Evolutionary conservation across 2,329 filamentous ascomycete species (phyloP).

Genomic region (Monosporascus sp.): DNA sequence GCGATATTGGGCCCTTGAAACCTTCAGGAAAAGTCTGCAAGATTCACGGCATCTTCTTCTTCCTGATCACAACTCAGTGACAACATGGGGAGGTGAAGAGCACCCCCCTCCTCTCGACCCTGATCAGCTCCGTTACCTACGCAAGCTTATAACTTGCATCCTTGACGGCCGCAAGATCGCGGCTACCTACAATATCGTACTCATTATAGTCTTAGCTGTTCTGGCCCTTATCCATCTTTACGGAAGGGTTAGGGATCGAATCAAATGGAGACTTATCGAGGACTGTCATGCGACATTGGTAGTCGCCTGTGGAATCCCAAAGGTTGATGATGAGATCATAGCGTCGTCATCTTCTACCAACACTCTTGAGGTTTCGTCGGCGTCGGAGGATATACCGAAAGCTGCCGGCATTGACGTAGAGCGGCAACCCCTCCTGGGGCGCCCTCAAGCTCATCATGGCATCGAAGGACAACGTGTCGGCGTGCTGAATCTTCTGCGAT

Average conservation of each 20-base stretch:
- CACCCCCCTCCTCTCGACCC: slow-evolving; percentile 19
- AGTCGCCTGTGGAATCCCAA: slow-evolving; percentile 2
- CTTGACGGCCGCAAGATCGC: slow-evolving; percentile 29
- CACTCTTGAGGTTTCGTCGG: slow-evolving; percentile 22
- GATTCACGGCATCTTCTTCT: slow-evolving; percentile 9
- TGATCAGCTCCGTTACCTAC: slow-evolving; percentile 30
- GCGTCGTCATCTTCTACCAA: slow-evolving; percentile 31
- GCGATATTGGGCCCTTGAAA: slow-evolving; percentile 13
- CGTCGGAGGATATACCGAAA: slow-evolving; percentile 19
- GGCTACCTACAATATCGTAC: slow-evolving; percentile 29
- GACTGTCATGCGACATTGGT: slow-evolving; percentile 1
- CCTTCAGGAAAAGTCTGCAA: slow-evolving; percentile 17
- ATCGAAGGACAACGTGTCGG: not conserved
- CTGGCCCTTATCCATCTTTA: slow-evolving; percentile 23
- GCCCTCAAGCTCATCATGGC: not conserved
- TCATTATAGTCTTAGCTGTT: slow-evolving; percentile 23
- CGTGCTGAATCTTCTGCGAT: slow-evolving; percentile 4
- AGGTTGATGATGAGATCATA: slow-evolving; percentile 7
- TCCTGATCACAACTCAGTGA: slow-evolving; percentile 4
- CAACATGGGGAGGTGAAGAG: slow-evolving; percentile 2
- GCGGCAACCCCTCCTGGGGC: slow-evolving; percentile 28
- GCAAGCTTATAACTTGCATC: slow-evolving; percentile 25
- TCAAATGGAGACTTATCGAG: slow-evolving; percentile 20
- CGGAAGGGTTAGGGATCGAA: slow-evolving; percentile 14
- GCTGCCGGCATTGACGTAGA: slow-evolving; percentile 27